Evolutionary conservation across 495 filamentous ascomycete species (phyloP), one percentile per base, ranked within the genome.

Genomic region (Cryomyces antarcticus): DNA sequence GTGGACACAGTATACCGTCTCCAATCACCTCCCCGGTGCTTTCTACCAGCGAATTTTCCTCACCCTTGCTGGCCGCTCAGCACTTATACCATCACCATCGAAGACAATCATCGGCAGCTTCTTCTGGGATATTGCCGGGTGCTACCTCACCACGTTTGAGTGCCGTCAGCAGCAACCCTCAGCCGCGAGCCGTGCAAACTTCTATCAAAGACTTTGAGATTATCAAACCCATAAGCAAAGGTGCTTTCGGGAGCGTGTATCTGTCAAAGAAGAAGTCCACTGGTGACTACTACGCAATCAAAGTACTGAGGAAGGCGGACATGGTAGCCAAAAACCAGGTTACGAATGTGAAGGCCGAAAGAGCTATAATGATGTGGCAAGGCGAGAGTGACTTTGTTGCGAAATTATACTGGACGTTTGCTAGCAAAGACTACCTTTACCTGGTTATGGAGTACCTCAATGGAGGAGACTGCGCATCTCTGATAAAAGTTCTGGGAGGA

Each of bases 321-420:
- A 97, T 97, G 89, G 83, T 97, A 48, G 92, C 92, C 41, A 97
- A 97, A 59, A 97, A 97, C 60, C 89, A 97, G 58, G 86, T 96
- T 52, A 94, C 88, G 39, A 97, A 97, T 55, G 89, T 97, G 48
- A 94, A 96, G 62, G 89, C 92, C 7, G 89, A 97, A 60, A 72
- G 89, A 49, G 92, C 92, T n/a, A 97, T 97, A 52, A 95, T 97
- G 89, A 97, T 97, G 92, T 93, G 89, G 77, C 92, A 97, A 64
- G 92, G 92, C 28, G 89, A 96, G 55, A 97, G 89, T 60, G 89
- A 97, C 49, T 97, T 96, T 60, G 89, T 97, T 40, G 89, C 89
- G 11, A 97, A 97, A 60, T 68, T 97, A 5, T 96, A 95, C 62
- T 97, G 89, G 89, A 96, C 89, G 0, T 97, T 97, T 54, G 88